Base-by-base conservation (phyloP, 169 alveolate species). In the Eimeria brunetti region DNA sequence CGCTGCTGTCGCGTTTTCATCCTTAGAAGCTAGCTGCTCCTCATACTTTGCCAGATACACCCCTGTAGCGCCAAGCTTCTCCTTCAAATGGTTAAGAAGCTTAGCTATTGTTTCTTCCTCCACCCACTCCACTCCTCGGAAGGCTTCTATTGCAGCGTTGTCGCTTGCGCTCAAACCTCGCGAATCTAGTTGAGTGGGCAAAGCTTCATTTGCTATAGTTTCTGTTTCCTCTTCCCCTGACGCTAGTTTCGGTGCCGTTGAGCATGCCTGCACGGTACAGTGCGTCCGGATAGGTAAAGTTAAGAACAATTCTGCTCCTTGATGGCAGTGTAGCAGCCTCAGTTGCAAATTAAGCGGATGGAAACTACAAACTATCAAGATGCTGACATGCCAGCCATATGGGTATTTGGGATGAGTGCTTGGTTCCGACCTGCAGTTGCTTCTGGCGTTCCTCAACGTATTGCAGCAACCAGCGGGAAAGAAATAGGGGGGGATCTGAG, bases 391-490 rank as follows among this genome's bases (percentile, higher is more conserved):
- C 18, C 3, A 18, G 14, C 51, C 27, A 36, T 14, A 7, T 38
- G 83, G 33, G 11, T 33, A 36, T 9, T n/a, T 67, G 46, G 22
- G 44, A 2, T 30, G 46, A 0, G 9, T 67, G 78, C 9, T 20
- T 73, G 1, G 53, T 73, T 20, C 56, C 12, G 27, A 44, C 88
- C 44, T 78, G 14, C 6, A 46, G 76, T 36, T 24, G 90, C 12
- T 83, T 83, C 16, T 33, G 36, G 7, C 56, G 76, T 24, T 83
- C 76, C 56, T 83, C 90, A 56, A 83, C 90, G 67, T 51, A 83
- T 51, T 60, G 51, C 56, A 83, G 76, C 90, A 83, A 38, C 90
- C 90, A 83, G 38, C 90, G 90, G 90, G 90, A 83, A 56, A 83
- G 90, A 56, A 83, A 83, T 4, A 83, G 2, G 20, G 90, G 90